A percentile compares a stretch with the other conserved stretches of the same genome.
phyloP scores from a whole-genome alignment of 805 yeast species.

The Debaryomyces tyrocola region DNA sequence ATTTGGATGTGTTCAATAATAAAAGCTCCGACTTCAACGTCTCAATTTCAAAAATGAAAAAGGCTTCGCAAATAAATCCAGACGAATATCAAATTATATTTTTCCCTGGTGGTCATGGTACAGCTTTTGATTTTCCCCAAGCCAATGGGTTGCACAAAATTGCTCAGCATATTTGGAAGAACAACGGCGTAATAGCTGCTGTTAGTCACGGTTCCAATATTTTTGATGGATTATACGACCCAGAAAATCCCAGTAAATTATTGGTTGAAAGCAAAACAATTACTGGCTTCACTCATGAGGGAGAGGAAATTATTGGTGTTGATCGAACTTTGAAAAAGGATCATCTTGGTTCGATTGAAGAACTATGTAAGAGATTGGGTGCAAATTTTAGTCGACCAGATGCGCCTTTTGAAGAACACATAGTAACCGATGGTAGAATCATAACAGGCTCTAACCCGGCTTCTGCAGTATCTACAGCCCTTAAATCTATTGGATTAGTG shows the following conservation, averaged over 20 bases:
- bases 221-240: conserved; percentile 44
- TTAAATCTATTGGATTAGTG: conserved; percentile 22
- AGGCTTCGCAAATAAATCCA: conserved; percentile 45
- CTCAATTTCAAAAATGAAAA: conserved; percentile 38
- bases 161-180: conserved; percentile 43
- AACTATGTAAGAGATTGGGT: conserved; percentile 32
- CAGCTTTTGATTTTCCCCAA: conserved; percentile 52
- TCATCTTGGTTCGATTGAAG: conserved; percentile 33
- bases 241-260: conserved; percentile 31
- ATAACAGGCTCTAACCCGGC: conserved; percentile 65
- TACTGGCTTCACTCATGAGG: conserved; percentile 57
- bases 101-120: conserved; percentile 64
- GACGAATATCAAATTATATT: conserved; percentile 49
- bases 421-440: conserved; percentile 51
- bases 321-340: conserved; percentile 12
- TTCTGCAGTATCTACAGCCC: conserved; percentile 47
- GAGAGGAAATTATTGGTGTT: conserved; percentile 35
- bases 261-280: conserved; percentile 48
- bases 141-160: conserved; percentile 44
- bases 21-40: conserved; percentile 32
- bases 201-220: conserved; percentile 64
- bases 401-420: conserved; percentile 47
- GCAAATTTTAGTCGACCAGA: conserved; percentile 43
- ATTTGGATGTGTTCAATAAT: conserved; percentile 36
- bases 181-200: conserved; percentile 55